These are phyloP conservation scores for Globisporangium alternatum DNA, from an alignment of 352 stramenopile genomes.

Conservation along the genomic window DNA sequence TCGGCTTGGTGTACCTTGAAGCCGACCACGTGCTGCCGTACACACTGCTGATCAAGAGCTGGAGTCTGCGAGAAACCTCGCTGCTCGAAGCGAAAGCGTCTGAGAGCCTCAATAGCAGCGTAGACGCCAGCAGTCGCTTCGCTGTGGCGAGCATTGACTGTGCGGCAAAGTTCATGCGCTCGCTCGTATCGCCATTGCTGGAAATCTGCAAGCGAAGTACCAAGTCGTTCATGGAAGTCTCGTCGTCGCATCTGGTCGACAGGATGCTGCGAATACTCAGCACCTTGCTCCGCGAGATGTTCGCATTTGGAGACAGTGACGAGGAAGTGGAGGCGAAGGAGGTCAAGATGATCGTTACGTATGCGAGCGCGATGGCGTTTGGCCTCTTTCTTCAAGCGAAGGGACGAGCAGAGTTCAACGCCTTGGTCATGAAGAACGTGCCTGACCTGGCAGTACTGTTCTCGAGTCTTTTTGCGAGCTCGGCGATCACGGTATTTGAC, in stretches of 20 bases:
- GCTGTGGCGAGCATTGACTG: constrained; percentile 17
- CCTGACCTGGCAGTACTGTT: constrained; percentile 26
- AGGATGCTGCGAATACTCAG: constrained; percentile 46
- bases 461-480: constrained; percentile 17
- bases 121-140: background rate
- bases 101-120: background rate
- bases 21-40: constrained; percentile 48
- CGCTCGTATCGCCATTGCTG: constrained; percentile 38
- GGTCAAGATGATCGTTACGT: constrained; percentile 34
- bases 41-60: constrained; percentile 68
- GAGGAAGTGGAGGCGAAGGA: constrained; percentile 18
- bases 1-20: constrained; percentile 57
- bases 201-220: constrained; percentile 51
- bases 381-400: constrained; percentile 28
- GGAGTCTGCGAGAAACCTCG: constrained; percentile 29
- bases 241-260: constrained; percentile 35
- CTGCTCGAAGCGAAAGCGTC: constrained; percentile 10
- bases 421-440: constrained; percentile 20
- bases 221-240: constrained; percentile 38
- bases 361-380: constrained; percentile 32
- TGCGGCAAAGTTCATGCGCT: constrained; percentile 46
- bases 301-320: constrained; percentile 15
- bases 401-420: constrained; percentile 31
- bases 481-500: constrained; percentile 35
- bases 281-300: constrained; percentile 34